phyloP scores from a whole-genome alignment of 2,329 filamentous ascomycete species.

The Curvularia spicifera region DNA sequence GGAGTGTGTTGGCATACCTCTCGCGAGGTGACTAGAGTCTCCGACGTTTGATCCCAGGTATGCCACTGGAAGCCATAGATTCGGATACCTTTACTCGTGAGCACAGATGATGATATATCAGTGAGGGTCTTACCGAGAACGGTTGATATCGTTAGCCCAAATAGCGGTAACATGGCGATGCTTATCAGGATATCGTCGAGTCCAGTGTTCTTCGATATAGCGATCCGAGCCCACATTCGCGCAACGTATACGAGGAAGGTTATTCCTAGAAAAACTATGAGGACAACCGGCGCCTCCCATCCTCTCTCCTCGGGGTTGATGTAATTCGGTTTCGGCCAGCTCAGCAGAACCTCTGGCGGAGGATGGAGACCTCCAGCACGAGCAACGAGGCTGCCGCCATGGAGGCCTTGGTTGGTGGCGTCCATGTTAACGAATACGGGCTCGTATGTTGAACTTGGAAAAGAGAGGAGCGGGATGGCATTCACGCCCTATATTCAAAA shows the following conservation, averaged over 20 bases:
- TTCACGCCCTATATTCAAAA: conserved; percentile 8
- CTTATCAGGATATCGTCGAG: conserved; percentile 57
- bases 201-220: conserved; percentile 55
- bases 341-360: conserved; percentile 50
- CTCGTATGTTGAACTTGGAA: conserved; percentile 1
- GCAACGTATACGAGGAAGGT: conserved; percentile 52
- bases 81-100: conserved; percentile 31
- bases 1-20: conserved; percentile 22
- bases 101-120: neutral
- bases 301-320: conserved; percentile 55
- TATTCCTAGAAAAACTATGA: conserved; percentile 50
- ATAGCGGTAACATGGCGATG: conserved; percentile 49
- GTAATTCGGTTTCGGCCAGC: conserved; percentile 59
- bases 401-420: conserved; percentile 6
- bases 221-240: conserved; percentile 56
- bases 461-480: neutral
- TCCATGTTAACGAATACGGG: conserved; percentile 13
- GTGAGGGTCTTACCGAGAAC: conserved; percentile 32
- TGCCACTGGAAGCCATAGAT: conserved; percentile 45
- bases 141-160: conserved; percentile 40
- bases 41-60: conserved; percentile 41
- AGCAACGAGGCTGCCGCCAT: conserved; percentile 21
- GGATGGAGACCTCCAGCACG: conserved; percentile 45
- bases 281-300: conserved; percentile 52
- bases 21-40: conserved; percentile 29